These are phyloP conservation scores for Cyclocybe cylindracea DNA, from an alignment of 768 basidiomycete genomes.

Conservation along the genomic window DNA sequence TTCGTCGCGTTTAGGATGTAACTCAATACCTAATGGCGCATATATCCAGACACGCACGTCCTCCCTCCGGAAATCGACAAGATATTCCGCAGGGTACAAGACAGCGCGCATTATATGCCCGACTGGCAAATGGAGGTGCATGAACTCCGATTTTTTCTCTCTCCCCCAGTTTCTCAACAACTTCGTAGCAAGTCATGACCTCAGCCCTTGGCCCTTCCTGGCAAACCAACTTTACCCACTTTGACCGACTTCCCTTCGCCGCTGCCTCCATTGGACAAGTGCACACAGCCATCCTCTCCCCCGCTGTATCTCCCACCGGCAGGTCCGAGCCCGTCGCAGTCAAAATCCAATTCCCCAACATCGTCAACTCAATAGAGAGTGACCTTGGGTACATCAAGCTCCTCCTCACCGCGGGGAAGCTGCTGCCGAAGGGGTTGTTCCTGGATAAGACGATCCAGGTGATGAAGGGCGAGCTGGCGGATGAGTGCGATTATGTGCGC, in stretches of 20 bases:
- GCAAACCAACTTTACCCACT: slow-evolving; percentile 67
- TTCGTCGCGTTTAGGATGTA: neutral
- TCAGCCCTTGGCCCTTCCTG: slow-evolving; percentile 78
- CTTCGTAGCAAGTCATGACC: slow-evolving; percentile 63
- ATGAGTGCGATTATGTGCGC: slow-evolving; percentile 89
- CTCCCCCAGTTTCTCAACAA: neutral
- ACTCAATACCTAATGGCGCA: neutral
- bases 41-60: slow-evolving; percentile 76
- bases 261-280: slow-evolving; percentile 98
- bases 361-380: slow-evolving; percentile 81
- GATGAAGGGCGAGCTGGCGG: slow-evolving; percentile 85
- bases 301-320: slow-evolving; percentile 54
- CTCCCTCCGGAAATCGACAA: slow-evolving; percentile 86
- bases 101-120: slow-evolving; percentile 98
- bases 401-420: slow-evolving; percentile 73
- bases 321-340: slow-evolving; percentile 64
- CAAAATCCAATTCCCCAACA: slow-evolving; percentile 96
- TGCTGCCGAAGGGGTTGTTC: slow-evolving; percentile 89
- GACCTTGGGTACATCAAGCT: slow-evolving; percentile 87
- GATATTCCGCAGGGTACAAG: slow-evolving; percentile 89
- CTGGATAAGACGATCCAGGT: slow-evolving; percentile 85
- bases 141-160: neutral
- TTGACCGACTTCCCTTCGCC: slow-evolving; percentile 88
- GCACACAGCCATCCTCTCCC: slow-evolving; percentile 68
- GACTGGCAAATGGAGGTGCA: slow-evolving; percentile 95